Evolutionary conservation across 2,329 filamentous ascomycete genomes (phyloP).

Genomic region (Scedosporium aurantiacum): DNA sequence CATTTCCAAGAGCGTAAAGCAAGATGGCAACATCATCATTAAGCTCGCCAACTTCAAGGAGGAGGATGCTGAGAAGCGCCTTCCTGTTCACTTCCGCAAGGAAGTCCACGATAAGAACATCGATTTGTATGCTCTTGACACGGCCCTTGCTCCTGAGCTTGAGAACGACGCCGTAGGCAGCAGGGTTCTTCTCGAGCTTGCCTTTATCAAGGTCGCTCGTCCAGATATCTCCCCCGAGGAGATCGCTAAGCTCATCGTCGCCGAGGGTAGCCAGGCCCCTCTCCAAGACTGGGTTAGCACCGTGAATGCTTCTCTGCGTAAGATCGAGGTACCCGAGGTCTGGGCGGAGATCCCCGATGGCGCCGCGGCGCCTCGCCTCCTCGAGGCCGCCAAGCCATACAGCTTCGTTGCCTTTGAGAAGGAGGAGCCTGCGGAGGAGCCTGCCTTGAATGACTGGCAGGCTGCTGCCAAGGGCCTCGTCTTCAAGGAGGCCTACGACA

Average conservation of each 20-base stretch:
- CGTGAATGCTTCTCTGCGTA: constrained; percentile 46
- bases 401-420: constrained; percentile 78
- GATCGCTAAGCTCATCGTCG: constrained; percentile 51
- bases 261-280: constrained; percentile 40
- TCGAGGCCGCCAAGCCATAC: constrained; percentile 57
- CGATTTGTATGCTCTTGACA: constrained; percentile 65
- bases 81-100: constrained; percentile 61
- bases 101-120: constrained; percentile 58
- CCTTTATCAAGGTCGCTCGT: constrained; percentile 70
- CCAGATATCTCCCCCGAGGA: constrained; percentile 52
- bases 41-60: constrained; percentile 71
- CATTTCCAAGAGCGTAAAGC: constrained; percentile 57
- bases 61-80: constrained; percentile 80
- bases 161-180: constrained; percentile 54
- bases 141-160: constrained; percentile 55
- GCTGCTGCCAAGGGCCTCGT: constrained; percentile 73
- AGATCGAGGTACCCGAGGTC: constrained; percentile 64
- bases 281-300: constrained; percentile 48
- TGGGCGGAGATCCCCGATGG: constrained; percentile 58
- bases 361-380: constrained; percentile 39
- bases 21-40: constrained; percentile 61
- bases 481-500: constrained; percentile 91
- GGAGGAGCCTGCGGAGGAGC: constrained; percentile 55
- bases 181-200: constrained; percentile 62
- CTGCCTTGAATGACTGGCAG: constrained; percentile 65